A percentile compares a stretch with the other conserved stretches of the same genome.
Conservation (phyloP, 805 yeast species). For the Lipomyces yamadae region DNA sequence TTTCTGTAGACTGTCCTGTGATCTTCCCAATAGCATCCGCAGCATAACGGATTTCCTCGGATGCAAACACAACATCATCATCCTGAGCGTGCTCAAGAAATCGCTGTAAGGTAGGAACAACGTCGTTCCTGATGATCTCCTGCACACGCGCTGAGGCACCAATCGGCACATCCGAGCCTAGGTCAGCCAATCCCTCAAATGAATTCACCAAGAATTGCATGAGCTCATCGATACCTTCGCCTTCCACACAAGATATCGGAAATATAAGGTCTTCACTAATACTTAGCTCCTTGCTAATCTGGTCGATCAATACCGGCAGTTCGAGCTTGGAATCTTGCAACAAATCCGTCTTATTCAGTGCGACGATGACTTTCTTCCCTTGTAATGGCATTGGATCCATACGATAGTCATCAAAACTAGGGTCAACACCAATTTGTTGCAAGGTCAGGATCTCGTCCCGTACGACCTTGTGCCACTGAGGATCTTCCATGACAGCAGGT, state of each 20-base stretch:
- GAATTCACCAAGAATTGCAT: conserved; percentile 49
- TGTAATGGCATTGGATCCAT: not conserved
- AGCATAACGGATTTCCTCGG: conserved; percentile 74
- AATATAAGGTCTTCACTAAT: conserved; percentile 36
- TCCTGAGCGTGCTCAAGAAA: conserved; percentile 51
- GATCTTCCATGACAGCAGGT: conserved; percentile 46
- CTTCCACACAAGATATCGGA: conserved; percentile 63
- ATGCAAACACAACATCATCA: conserved; percentile 76
- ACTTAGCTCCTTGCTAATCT: conserved; percentile 25
- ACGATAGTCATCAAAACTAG: not conserved
- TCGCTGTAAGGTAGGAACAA: conserved; percentile 72
- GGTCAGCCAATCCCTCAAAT: conserved; percentile 58
- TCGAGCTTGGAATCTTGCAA: conserved; percentile 1
- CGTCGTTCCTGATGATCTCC: conserved; percentile 76
- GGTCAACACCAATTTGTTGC: conserved; percentile 18
- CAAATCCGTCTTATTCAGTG: conserved; percentile 46
- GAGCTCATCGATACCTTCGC: conserved; percentile 60
- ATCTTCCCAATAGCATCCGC: conserved; percentile 89
- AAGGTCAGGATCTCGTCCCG: conserved; percentile 18
- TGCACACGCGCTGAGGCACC: conserved; percentile 74
- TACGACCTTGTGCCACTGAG: conserved; percentile 23
- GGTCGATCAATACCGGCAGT: not conserved
- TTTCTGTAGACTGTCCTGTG: conserved; percentile 85
- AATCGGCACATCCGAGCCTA: conserved; percentile 62
- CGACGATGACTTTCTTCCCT: conserved; percentile 41